Evolutionary conservation across 148 eudicot species (phyloP), one percentile per base, ranked within the genome.

Genomic region (Rhododendron molle): DNA sequence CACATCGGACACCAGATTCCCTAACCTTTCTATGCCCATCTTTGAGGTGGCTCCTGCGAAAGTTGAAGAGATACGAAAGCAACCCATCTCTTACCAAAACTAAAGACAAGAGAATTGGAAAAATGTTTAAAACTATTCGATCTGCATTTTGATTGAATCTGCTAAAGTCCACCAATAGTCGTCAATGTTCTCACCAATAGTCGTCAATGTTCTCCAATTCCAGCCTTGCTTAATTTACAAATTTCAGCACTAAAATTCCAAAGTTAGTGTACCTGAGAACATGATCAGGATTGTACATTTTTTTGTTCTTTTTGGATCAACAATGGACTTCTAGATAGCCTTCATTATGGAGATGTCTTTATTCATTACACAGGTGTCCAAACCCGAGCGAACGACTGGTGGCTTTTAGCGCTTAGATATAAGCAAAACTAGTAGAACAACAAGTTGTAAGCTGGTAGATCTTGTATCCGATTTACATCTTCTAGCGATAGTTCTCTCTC

Each of bases 391-490:
- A 52, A 80, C 4, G 18, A 50, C 13, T 11, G 38, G 85, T 28
- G 50, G 58, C 50, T 56, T 74, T 81, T 60, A 6, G 47, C 23
- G 16, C 7, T 5, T 26, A 54, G 80, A 26, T 73, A 38, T 20
- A 73, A 43, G 54, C 60, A 52, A 88, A 76, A 62, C 88, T 91
- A 94, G 67, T 90, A 87, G 89, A 84, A 92, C 90, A 97, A 87
- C 86, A 97, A 87, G 90, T 95, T 93, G 83, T 91, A 94, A 32
- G 99, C 98, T 18, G 99, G 99, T 40, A 97, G 88, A 88, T 97
- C 98, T 16, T 88, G 87, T 87, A 97, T 93, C 81, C 86, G 90
- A 40, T 89, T 87, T 46, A 93, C 60, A 88, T 97, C 99, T 73
- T 97, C 98, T 83, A 97, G 87, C 46, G 94, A 89, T 80, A 97